Conservation (phyloP, 495 filamentous ascomycete species). For the Trichoderma gamsii region DNA sequence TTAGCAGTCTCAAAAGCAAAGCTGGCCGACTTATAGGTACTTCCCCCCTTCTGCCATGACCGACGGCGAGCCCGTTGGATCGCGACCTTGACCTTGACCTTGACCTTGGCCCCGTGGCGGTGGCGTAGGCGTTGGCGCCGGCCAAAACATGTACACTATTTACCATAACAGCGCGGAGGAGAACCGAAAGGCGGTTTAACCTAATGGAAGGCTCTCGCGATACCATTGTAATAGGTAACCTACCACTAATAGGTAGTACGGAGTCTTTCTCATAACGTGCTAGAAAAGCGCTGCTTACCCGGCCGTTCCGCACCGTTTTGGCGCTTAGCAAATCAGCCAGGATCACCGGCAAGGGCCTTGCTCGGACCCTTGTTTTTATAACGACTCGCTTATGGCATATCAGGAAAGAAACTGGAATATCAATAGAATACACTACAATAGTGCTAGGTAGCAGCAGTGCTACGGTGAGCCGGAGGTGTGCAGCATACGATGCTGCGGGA, state of each 20-base stretch:
- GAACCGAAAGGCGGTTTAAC: not conserved
- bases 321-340: not conserved
- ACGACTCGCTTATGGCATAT: not conserved
- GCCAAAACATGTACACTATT: too few relatives aligned
- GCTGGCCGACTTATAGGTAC: too few relatives aligned
- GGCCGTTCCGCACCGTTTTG: not conserved
- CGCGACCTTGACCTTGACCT: not conserved
- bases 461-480: not conserved
- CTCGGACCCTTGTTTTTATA: not conserved
- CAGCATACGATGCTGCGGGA: not conserved
- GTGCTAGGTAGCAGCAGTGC: too few relatives aligned
- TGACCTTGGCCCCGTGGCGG: not conserved
- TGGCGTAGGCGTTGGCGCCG: not conserved
- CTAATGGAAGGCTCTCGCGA: not conserved
- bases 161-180: too few relatives aligned
- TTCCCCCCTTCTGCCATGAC: not conserved
- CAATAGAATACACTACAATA: not conserved
- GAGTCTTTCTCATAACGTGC: not conserved
- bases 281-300: not conserved
- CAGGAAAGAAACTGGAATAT: not conserved
- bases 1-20: too few relatives aligned
- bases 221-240: not conserved
- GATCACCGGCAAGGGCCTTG: not conserved
- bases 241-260: not conserved
- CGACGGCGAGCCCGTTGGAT: constrained; percentile 2